Percentiles rank a stretch among this genome's conserved stretches.
phyloP scores from a whole-genome alignment of 2,329 filamentous ascomycete genomes.

The Trichophyton verrucosum region DNA sequence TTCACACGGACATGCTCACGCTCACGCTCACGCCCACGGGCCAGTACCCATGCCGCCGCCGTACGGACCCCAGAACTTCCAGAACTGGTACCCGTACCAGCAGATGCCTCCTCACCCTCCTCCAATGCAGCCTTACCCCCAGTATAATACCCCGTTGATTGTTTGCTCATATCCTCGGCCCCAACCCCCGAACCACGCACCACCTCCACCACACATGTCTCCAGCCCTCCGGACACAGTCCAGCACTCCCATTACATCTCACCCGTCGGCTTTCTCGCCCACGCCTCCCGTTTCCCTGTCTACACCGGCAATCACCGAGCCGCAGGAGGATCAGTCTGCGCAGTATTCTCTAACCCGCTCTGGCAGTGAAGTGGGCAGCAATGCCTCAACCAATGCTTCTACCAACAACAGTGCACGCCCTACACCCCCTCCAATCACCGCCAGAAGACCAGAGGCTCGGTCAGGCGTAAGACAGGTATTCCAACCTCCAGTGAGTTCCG shows the following conservation, averaged over 20 bases:
- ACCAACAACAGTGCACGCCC: conserved; percentile 9
- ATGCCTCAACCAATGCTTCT: conserved; percentile 25
- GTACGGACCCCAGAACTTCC: conserved; percentile 34
- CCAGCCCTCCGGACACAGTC: conserved; percentile 17
- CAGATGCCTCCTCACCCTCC: conserved; percentile 30
- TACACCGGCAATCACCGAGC: conserved; percentile 19
- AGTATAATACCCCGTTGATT: conserved; percentile 32
- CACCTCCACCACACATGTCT: conserved; percentile 19
- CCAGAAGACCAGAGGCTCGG: conserved; percentile 14
- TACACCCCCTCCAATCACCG: conserved; percentile 12
- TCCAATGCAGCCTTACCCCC: conserved; percentile 30
- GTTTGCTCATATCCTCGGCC: conserved; percentile 34
- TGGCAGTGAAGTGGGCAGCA: conserved; percentile 1
- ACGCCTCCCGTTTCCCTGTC: conserved; percentile 20
- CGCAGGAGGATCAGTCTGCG: conserved; percentile 20
- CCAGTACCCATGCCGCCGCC: conserved; percentile 40
- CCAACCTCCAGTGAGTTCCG: conserved; percentile 21
- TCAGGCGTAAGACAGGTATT: conserved; percentile 14
- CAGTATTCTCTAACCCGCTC: conserved; percentile 13
- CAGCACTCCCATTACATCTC: conserved; percentile 24
- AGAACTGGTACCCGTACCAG: conserved; percentile 35
- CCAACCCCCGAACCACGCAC: conserved; percentile 28
- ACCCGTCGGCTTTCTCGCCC: conserved; percentile 24
- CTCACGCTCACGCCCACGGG: conserved; percentile 33
- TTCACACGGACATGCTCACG: conserved; percentile 17